Conservation (phyloP, 1,284 basidiomycete species). For the Neolentinus lepideus region DNA sequence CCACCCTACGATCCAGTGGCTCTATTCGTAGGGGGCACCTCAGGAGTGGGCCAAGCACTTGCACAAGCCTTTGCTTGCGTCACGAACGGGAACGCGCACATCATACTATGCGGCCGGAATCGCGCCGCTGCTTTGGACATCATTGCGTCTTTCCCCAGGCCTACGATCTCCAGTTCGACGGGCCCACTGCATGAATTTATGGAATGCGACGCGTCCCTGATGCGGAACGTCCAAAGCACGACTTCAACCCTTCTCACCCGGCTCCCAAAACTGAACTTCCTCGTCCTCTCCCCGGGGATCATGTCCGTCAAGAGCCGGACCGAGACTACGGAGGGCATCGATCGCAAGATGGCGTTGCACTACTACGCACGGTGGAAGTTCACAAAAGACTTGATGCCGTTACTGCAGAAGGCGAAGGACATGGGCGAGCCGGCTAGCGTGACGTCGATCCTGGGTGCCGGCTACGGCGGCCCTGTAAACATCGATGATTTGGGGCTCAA, state of each 20-base stretch:
- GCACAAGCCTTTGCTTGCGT: slow-evolving; percentile 20
- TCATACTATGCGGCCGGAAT: slow-evolving; percentile 29
- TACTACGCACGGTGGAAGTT: slow-evolving; percentile 25
- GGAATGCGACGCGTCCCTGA: slow-evolving; percentile 26
- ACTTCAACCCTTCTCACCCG: slow-evolving; percentile 16
- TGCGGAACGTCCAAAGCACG: slow-evolving; percentile 23
- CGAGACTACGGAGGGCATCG: slow-evolving; percentile 19
- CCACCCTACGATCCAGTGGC: slow-evolving; percentile 20
- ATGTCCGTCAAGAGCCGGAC: slow-evolving; percentile 21
- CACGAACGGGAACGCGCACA: slow-evolving; percentile 22
- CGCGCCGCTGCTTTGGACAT: slow-evolving; percentile 23
- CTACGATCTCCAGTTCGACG: slow-evolving; percentile 10
- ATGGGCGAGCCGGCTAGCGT: slow-evolving; percentile 20
- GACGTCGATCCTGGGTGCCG: slow-evolving; percentile 16
- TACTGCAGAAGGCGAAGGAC: slow-evolving; percentile 16
- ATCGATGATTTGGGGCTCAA: slow-evolving; percentile 37
- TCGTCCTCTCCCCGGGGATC: slow-evolving; percentile 25
- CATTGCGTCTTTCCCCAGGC: slow-evolving; percentile 23
- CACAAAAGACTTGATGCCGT: slow-evolving; percentile 18
- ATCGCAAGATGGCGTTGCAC: slow-evolving; percentile 17
- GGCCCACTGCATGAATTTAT: slow-evolving; percentile 23
- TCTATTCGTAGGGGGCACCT: slow-evolving; percentile 31
- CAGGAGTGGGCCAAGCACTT: slow-evolving; percentile 29
- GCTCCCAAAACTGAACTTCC: slow-evolving; percentile 26
- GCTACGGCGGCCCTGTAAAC: slow-evolving; percentile 20